phyloP scores from a whole-genome alignment of 164 flowering plant species.

The Taxillus chinensis region DNA sequence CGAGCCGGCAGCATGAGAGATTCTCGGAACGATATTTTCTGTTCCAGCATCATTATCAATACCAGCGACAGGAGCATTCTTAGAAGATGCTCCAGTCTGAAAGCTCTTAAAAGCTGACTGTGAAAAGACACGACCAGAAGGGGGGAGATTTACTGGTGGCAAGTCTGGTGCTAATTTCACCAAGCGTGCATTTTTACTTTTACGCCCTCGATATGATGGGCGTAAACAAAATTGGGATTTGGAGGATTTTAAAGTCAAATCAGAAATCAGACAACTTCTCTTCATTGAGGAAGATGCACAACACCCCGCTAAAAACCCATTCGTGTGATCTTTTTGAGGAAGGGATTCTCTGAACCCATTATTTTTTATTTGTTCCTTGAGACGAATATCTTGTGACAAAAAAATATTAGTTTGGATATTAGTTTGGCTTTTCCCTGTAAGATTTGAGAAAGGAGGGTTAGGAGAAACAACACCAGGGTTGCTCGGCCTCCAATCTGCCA shows the following conservation, averaged over 20 bases:
- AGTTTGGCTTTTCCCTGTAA: slow-evolving; percentile 12
- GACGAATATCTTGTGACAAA: slow-evolving; percentile 11
- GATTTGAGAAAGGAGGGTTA: slow-evolving; percentile 14
- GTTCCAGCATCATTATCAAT: slow-evolving; percentile 16
- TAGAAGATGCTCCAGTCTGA: slow-evolving; percentile 23
- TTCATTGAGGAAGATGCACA: slow-evolving; percentile 12
- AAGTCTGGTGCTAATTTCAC: slow-evolving; percentile 87
- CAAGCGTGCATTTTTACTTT: slow-evolving; percentile 23
- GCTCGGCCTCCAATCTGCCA: slow-evolving; percentile 73
- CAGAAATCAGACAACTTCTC: slow-evolving; percentile 17
- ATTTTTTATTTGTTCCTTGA: slow-evolving; percentile 11
- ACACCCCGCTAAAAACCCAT: slow-evolving; percentile 15
- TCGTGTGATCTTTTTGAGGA: slow-evolving; percentile 9
- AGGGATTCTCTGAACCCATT: slow-evolving; percentile 13
- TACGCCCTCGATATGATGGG: slow-evolving; percentile 46
- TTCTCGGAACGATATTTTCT: slow-evolving; percentile 17
- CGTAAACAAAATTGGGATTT: slow-evolving; percentile 21
- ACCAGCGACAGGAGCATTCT: slow-evolving; percentile 12
- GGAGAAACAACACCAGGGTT: slow-evolving; percentile 12
- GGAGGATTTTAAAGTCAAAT: slow-evolving; percentile 17
- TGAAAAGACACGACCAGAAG: slow-evolving; percentile 78
- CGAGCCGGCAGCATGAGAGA: slow-evolving; percentile 13
- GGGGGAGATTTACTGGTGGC: slow-evolving; percentile 92
- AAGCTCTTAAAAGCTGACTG: slow-evolving; percentile 51
- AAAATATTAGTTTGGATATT: slow-evolving; percentile 10